Base-by-base conservation (phyloP, 768 basidiomycete genomes). In the Lactifluus pinguis region DNA sequence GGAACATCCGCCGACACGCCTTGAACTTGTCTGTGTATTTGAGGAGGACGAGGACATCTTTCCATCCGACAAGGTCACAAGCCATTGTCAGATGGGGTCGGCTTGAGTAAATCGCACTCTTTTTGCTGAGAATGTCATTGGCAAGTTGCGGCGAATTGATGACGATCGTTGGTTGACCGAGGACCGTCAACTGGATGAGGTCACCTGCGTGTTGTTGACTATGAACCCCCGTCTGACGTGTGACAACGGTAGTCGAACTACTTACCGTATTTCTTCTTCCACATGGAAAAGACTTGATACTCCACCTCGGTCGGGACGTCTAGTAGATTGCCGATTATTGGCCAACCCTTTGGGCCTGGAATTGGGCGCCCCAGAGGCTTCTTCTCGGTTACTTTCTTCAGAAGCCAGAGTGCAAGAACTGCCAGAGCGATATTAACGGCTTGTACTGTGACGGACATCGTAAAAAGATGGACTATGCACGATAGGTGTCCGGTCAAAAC, bases 71-170 rank as follows among this genome's bases (percentile, higher is more conserved):
- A 17, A 66, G 65, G 45, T 66, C 65, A 13, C 64, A 65, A 1
- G 65, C 65, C 65, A 66, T 68, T 6, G 65, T 59, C 2, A 68
- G 52, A n/a, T 63, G 59, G 7, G 68, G 67, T 39, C 64, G 56
- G 48, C 60, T 62, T 11, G 66, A 70, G 65, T 70, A 69, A 13
- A 69, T 63, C 8, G 63, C 58, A 41, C 69, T 68, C 51, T 70
- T 70, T 54, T 68, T 68, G 56, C 68, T 65, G 4, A 70, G 61
- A 30, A 70, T 66, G 0, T 70, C 68, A 14, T 54, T 51, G 7
- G 66, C 65, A 2, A 61, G 42, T 48, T 66, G 42, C 1, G 60
- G 59, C 7, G 68, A 66, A 55, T 68, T 69, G 32, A 70, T 62
- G 45, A 70, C 63, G 48, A 70, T 60, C 4, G 68, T 59, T 2